phyloP scores from a whole-genome alignment of 371 early-diverging fungal species.

The Mucor saturninus region DNA sequence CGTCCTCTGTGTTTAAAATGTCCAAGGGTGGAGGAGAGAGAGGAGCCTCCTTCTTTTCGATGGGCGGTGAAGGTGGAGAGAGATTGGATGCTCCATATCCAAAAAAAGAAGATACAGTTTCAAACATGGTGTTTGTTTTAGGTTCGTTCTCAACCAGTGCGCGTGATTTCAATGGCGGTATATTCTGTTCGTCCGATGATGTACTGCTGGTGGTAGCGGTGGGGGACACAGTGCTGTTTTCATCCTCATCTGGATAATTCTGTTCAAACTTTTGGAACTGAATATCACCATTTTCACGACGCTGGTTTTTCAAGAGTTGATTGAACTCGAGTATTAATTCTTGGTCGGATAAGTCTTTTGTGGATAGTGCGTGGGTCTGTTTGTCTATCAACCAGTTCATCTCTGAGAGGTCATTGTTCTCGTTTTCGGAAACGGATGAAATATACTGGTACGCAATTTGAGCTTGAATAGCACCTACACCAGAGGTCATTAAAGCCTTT shows the following conservation, averaged over 20 bases:
- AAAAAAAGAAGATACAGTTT: slow-evolving; percentile 18
- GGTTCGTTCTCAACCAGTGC: background rate
- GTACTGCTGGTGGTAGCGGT: no score
- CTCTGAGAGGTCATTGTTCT: slow-evolving; percentile 14
- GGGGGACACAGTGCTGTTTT: slow-evolving; percentile 12
- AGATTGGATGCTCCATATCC: background rate
- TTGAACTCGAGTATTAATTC: slow-evolving; percentile 36
- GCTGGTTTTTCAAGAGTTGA: slow-evolving; percentile 27
- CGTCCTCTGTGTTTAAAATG: slow-evolving; percentile 34
- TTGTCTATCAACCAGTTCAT: slow-evolving; percentile 30
- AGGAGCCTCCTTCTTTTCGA: slow-evolving; percentile 17
- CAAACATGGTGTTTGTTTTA: slow-evolving; percentile 4
- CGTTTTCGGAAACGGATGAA: slow-evolving; percentile 1
- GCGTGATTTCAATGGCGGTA: no score
- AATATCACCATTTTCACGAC: slow-evolving; percentile 32
- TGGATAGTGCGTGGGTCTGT: slow-evolving; percentile 33
- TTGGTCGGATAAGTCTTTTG: slow-evolving; percentile 12
- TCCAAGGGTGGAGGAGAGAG: background rate
- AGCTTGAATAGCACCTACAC: slow-evolving; percentile 70
- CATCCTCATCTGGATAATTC: slow-evolving; percentile 29
- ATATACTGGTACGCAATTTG: slow-evolving; percentile 58
- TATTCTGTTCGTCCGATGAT: no score
- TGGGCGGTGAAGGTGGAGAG: background rate
- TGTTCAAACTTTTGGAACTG: slow-evolving; percentile 37
- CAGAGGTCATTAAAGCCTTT: slow-evolving; percentile 54